These are phyloP conservation scores for Epichloe typhina DNA, from an alignment of 2,329 filamentous ascomycete genomes.

Conservation along the genomic window DNA sequence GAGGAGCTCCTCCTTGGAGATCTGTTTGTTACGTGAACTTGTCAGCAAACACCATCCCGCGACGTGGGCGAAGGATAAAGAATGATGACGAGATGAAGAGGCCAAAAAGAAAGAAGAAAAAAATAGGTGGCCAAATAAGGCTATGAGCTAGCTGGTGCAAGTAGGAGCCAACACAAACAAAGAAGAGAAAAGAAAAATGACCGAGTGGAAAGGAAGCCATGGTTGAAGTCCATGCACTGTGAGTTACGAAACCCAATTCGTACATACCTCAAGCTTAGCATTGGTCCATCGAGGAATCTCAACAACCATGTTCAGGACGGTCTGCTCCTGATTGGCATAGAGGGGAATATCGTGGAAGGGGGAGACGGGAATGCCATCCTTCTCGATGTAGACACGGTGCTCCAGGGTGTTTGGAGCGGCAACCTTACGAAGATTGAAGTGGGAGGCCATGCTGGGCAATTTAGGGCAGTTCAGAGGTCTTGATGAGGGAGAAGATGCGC, in stretches of 20 bases:
- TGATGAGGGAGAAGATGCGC: slow-evolving; percentile 6
- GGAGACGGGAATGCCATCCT: slow-evolving; percentile 87
- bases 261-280: slow-evolving; percentile 88
- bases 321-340: slow-evolving; percentile 93
- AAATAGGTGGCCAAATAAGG: not conserved
- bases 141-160: not conserved
- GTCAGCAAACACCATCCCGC: slow-evolving; percentile 11
- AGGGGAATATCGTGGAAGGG: slow-evolving; percentile 99
- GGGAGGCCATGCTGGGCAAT: slow-evolving; percentile 38
- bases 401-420: slow-evolving; percentile 85
- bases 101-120: no score
- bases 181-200: no score
- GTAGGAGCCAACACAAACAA: no score
- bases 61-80: not conserved
- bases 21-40: slow-evolving; percentile 39
- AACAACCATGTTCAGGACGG: slow-evolving; percentile 96
- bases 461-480: slow-evolving; percentile 12
- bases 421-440: slow-evolving; percentile 74
- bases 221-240: not conserved
- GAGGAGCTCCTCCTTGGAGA: slow-evolving; percentile 95
- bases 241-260: not conserved
- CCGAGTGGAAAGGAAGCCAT: not conserved
- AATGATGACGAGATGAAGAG: not conserved
- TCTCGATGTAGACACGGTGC: slow-evolving; percentile 95
- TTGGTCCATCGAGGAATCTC: slow-evolving; percentile 99